Evolutionary conservation across 306 rosid species (phyloP), one percentile per base, ranked within the genome.

Genomic region (Dalbergia oliveri): DNA sequence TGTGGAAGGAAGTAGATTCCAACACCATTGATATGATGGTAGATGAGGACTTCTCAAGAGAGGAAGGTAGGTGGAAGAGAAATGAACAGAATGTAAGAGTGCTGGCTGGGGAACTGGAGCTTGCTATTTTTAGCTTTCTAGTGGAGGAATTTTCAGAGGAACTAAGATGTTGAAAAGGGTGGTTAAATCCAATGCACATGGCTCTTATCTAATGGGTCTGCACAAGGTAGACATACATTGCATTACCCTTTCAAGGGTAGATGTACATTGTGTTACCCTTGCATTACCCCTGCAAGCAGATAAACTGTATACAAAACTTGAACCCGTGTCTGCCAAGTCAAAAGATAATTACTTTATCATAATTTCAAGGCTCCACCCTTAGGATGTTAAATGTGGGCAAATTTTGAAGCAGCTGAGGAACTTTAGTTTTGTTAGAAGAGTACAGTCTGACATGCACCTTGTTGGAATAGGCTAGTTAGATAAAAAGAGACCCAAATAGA

Each of bases 1-100:
- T 88, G 59, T 93, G 98, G 98, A 90, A 88, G 64, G 88, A 83
- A 76, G 94, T 93, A 81, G 88, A 90, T 64, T 77, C 85, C 4
- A 88, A 88, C 90, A 89, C 97, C 41, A 91, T 93, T 57, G 92
- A 96, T 80, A 88, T 87, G 97, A 93, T 91, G 97, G 87, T 89
- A 47, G 92, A 83, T 72, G 88, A 93, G 71, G 99, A 93, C 69
- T 85, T 91, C 31, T 64, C 81, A 9, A 85, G 64, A 68, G 97
- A 91, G 81, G 79, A 84, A 6, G 66, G 69, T 70, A 85, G 61
- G 50, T 86, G 98, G 99, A 96, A 87, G 81, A 84, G 53, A 64
- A 82, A 84, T 82, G 75, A 34, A 63, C 87, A 81, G 66, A 80
- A 84, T 15, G 72, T 43, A 53, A 87, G 77, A 71, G 90, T 89